These are phyloP conservation scores for Sporisorium graminicola DNA, from an alignment of 1,284 basidiomycete species.

Conservation along the genomic window DNA sequence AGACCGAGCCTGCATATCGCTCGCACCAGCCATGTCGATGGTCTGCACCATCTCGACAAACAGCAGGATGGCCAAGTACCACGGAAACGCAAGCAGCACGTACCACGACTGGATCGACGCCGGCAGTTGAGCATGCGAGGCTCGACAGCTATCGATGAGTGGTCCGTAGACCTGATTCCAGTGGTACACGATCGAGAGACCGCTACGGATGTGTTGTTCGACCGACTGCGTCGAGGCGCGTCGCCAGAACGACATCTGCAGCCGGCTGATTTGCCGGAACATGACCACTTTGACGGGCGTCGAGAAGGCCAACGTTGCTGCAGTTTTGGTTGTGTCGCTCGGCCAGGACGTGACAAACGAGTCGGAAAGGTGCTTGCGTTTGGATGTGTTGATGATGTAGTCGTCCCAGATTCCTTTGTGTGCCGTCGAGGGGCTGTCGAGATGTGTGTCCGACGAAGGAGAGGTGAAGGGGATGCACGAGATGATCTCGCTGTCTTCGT, in stretches of 20 bases:
- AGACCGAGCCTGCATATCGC: no score
- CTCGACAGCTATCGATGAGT: conserved; percentile 24
- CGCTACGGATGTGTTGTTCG: conserved; percentile 25
- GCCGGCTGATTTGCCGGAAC: conserved; percentile 28
- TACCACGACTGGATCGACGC: conserved; percentile 35
- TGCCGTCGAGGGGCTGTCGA: background rate
- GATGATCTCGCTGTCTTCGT: conserved; percentile 28
- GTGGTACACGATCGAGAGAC: conserved; percentile 28
- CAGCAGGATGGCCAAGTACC: conserved; percentile 29
- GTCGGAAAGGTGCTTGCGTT: conserved; percentile 8
- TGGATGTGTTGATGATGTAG: conserved; percentile 25
- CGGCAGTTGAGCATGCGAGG: conserved; percentile 18
- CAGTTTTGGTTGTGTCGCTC: conserved; percentile 11
- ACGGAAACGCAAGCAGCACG: conserved; percentile 24
- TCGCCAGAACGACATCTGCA: conserved; percentile 34
- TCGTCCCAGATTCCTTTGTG: conserved; percentile 34
- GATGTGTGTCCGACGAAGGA: no score
- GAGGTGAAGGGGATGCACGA: background rate
- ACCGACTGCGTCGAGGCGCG: conserved; percentile 15
- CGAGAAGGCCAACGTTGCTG: conserved; percentile 25
- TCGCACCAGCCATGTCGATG: conserved; percentile 22
- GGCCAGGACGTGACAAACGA: conserved; percentile 21
- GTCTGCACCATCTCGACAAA: conserved; percentile 41
- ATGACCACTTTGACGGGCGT: conserved; percentile 35
- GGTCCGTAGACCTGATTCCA: conserved; percentile 28